phyloP scores from a whole-genome alignment of 2,329 filamentous ascomycete species.

The Onygenales sp. region DNA sequence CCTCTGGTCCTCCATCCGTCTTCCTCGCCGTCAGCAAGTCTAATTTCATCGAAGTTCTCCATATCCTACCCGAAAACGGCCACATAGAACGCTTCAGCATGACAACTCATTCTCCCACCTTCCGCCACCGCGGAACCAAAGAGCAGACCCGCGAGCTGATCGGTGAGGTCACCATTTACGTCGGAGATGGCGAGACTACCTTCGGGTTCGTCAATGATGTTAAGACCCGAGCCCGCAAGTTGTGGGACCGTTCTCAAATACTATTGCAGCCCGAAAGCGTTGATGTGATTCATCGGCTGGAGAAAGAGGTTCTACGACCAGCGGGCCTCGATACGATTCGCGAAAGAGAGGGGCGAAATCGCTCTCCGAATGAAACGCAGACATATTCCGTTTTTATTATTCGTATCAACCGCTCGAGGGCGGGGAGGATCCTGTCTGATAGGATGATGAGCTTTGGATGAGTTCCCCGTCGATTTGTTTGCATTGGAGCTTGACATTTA shows the following conservation, averaged over 20 bases:
- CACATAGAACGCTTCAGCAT: constrained; percentile 8
- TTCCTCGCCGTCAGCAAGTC: constrained; percentile 6
- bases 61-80: constrained; percentile 9
- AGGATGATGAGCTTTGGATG: neutral
- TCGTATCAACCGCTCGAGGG: neutral
- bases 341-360: neutral
- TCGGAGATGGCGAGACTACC: constrained; percentile 2
- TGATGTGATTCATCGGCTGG: neutral
- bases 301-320: neutral
- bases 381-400: neutral
- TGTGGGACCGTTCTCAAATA: constrained; percentile 6
- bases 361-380: neutral
- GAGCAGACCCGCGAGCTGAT: constrained; percentile 9
- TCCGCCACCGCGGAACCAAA: constrained; percentile 3
- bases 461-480: too few relatives aligned
- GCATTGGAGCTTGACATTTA: too few relatives aligned
- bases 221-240: constrained; percentile 4
- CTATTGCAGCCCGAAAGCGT: too few relatives aligned
- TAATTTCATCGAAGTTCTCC: constrained; percentile 1
- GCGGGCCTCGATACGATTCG: neutral
- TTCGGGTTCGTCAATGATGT: constrained; percentile 5
- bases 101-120: constrained; percentile 1
- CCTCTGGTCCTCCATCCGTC: constrained; percentile 6
- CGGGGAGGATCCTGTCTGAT: neutral
- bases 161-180: constrained; percentile 6